A percentile compares a stretch with the other conserved stretches of the same genome.
These are phyloP conservation scores for Penicillium sp. DNA, from an alignment of 2,329 filamentous ascomycete species.

Conservation along the genomic window DNA sequence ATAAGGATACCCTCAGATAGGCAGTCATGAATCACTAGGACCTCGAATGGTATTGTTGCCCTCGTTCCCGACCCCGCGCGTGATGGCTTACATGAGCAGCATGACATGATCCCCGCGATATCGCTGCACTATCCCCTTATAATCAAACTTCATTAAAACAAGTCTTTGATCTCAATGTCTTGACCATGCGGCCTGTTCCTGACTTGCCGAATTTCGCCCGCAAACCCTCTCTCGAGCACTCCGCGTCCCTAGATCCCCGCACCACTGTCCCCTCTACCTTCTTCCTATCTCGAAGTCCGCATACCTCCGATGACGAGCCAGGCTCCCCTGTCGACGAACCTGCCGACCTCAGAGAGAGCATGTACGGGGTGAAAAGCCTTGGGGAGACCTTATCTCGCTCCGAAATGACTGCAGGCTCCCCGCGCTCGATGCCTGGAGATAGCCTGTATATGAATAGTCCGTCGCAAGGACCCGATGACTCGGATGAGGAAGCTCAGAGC, in stretches of 20 bases:
- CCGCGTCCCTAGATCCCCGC: slow-evolving; percentile 37
- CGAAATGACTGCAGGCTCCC: slow-evolving; percentile 10
- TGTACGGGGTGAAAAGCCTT: slow-evolving; percentile 58
- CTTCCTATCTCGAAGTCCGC: slow-evolving; percentile 55
- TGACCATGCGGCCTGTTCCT: slow-evolving; percentile 39
- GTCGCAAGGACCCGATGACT: slow-evolving; percentile 16
- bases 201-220: slow-evolving; percentile 35
- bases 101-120: slow-evolving; percentile 9
- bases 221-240: slow-evolving; percentile 35
- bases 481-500: slow-evolving; percentile 17
- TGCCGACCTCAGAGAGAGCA: slow-evolving; percentile 42
- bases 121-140: not conserved
- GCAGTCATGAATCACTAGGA: not conserved
- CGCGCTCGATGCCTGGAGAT: slow-evolving; percentile 14
- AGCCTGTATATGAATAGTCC: not conserved
- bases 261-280: slow-evolving; percentile 54
- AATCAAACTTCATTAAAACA: not conserved
- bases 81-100: slow-evolving; percentile 22
- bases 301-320: slow-evolving; percentile 43
- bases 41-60: not conserved
- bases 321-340: slow-evolving; percentile 30
- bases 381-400: slow-evolving; percentile 51
- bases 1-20: not conserved
- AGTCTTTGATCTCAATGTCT: slow-evolving; percentile 5
- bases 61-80: slow-evolving; percentile 8